Percentiles rank a stretch among this genome's conserved stretches.
phyloP scores from a whole-genome alignment of 805 yeast genomes.

The Yarrowia deformans region DNA sequence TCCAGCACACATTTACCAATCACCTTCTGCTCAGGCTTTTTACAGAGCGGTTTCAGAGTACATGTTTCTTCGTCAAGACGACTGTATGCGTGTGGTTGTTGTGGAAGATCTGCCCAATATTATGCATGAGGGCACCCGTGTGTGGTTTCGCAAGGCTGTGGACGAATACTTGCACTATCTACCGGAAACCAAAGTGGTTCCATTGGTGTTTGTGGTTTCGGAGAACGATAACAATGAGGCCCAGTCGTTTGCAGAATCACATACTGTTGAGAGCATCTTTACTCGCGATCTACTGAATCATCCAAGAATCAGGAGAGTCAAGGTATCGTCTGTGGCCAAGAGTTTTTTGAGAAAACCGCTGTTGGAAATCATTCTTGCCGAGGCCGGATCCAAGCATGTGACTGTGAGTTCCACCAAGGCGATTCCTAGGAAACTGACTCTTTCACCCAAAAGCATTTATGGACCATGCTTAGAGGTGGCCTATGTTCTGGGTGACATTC shows the following conservation, averaged over 20 bases:
- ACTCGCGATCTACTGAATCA: constrained; percentile 15
- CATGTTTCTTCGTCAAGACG: constrained; percentile 31
- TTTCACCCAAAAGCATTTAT: not conserved
- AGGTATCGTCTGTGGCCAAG: constrained; percentile 11
- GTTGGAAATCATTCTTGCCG: constrained; percentile 13
- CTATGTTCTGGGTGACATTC: constrained; percentile 20
- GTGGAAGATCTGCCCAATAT: constrained; percentile 33
- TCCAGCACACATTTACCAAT: not conserved
- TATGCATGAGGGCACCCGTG: constrained; percentile 15
- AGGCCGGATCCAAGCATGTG: constrained; percentile 19
- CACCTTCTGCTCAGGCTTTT: constrained; percentile 9
- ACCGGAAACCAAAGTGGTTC: not conserved
- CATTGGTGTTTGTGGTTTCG: constrained; percentile 19
- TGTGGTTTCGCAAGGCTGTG: constrained; percentile 6
- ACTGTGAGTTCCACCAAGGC: constrained; percentile 16
- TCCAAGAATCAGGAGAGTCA: constrained; percentile 8
- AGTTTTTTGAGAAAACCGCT: constrained; percentile 1
- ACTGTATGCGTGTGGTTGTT: not conserved
- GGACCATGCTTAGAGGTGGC: constrained; percentile 9
- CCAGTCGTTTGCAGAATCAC: constrained; percentile 19
- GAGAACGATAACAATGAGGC: constrained; percentile 23
- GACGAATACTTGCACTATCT: constrained; percentile 18
- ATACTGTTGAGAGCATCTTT: constrained; percentile 31
- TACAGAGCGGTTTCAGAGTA: constrained; percentile 19
- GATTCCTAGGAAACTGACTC: constrained; percentile 2